phyloP scores from a whole-genome alignment of 192 early-diverging fungal genomes.

The Backusella luteola region DNA sequence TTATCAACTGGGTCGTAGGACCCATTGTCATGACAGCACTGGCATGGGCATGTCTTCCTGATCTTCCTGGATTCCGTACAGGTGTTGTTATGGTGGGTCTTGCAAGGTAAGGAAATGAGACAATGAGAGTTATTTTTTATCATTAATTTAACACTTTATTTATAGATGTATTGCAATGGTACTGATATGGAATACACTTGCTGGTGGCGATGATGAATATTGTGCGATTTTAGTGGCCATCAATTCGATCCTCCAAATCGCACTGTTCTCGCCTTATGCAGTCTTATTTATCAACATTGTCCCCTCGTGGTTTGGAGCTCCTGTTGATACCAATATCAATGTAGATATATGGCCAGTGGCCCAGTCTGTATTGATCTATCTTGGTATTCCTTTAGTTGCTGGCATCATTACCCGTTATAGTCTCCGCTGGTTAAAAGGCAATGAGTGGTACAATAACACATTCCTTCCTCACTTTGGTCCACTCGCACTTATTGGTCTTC shows the following conservation, averaged over 20 bases:
- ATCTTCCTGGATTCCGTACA: constrained; percentile 61
- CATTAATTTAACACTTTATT: constrained; percentile 1
- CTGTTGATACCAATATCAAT: constrained; percentile 19
- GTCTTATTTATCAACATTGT: constrained; percentile 57
- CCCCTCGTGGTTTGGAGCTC: constrained; percentile 33
- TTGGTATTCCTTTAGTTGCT: constrained; percentile 62
- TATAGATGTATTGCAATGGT: constrained; percentile 78
- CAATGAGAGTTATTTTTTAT: too few species aligned
- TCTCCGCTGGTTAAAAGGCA: constrained; percentile 26
- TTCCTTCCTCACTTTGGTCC: constrained; percentile 59
- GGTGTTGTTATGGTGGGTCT: constrained; percentile 60
- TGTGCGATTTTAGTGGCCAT: constrained; percentile 70
- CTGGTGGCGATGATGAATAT: constrained; percentile 62
- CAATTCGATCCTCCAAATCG: constrained; percentile 67
- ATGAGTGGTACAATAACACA: constrained; percentile 52
- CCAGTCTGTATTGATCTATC: constrained; percentile 58
- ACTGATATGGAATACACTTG: constrained; percentile 72
- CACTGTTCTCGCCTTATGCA: constrained; percentile 59
- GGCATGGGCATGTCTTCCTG: constrained; percentile 66
- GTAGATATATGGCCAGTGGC: constrained; percentile 56
- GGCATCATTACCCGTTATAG: constrained; percentile 56
- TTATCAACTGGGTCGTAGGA: constrained; percentile 68
- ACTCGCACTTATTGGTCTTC: constrained; percentile 53
- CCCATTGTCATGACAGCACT: constrained; percentile 66
- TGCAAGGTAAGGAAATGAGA: constrained; percentile 21